Conservation (phyloP, 352 stramenopile genomes). For the Phytophthora idaei region DNA sequence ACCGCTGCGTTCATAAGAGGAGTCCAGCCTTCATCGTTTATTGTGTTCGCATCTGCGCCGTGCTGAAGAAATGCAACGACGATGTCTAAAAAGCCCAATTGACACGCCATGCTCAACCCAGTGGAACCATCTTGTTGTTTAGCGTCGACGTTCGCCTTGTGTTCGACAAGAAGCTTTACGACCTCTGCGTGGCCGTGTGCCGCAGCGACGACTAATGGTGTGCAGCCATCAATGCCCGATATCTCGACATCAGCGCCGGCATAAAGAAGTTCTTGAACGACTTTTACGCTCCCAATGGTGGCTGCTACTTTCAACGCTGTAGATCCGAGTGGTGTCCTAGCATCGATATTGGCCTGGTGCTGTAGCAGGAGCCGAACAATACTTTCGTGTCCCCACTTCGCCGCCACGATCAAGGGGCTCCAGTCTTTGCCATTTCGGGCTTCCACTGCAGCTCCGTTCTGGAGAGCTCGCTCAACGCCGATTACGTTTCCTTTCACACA, state of each 20-base stretch:
- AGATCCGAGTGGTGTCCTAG: background rate
- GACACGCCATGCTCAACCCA: background rate
- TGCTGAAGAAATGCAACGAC: background rate
- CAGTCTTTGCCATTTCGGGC: background rate
- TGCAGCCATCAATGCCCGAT: background rate
- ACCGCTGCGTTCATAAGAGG: background rate
- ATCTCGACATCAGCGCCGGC: too few species aligned
- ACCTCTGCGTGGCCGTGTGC: background rate
- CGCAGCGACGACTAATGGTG: background rate
- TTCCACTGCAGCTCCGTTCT: background rate
- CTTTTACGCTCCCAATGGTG: too few species aligned
- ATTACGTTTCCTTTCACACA: background rate
- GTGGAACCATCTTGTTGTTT: background rate
- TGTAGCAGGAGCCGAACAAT: background rate
- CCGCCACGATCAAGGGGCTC: background rate
- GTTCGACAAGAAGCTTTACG: background rate
- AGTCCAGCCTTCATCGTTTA: background rate
- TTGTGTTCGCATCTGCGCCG: background rate
- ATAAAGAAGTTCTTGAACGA: too few species aligned
- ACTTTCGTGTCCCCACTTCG: background rate
- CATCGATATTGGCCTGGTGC: background rate
- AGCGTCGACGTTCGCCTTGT: background rate
- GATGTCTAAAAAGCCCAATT: background rate
- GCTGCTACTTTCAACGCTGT: too few species aligned
- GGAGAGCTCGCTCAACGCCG: background rate